Evolutionary conservation across 1,284 basidiomycete genomes (phyloP), one percentile per base, ranked within the genome.

Genomic region (Trametes versicolor): DNA sequence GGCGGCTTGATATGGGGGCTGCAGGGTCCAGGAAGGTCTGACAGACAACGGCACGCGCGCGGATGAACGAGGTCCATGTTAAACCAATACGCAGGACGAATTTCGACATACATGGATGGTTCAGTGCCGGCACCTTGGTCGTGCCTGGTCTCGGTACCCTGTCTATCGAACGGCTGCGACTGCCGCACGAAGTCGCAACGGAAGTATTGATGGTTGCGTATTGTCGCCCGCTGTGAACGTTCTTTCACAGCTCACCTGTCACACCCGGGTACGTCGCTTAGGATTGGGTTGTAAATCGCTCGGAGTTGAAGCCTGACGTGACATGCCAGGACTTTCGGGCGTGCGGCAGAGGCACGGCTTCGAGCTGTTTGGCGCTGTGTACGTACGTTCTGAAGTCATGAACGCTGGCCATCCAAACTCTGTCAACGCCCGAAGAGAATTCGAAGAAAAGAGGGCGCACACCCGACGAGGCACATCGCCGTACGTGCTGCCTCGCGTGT

Each of bases 141-240:
- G 63, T 68, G 60, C 63, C 67, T 65, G 51, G 58, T 39, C 59
- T 68, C 63, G 67, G 67, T 56, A 68, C 63, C 67, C 59, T 68
- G 55, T 60, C 55, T n/a, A 21, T 54, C 13, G 61, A 60, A 58
- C 61, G 48, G 29, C 27, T 58, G 60, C 63, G 66, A 62, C 60
- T 32, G 29, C 43, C 66, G 63, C 60, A 65, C 32, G 60, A 68
- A 64, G 56, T 51, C 41, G 48, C 27, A 36, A 43, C 43, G 57
- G 63, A 48, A 58, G 56, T 47, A 57, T 60, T 63, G 67, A 68
- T 58, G 52, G 67, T 63, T 55, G 55, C 63, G 25, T 41, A 49
- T 37, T 50, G 56, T 49, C 51, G 59, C 37, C 39, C 36, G 36
- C 47, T 32, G 27, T 57, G 50, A 36, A 29, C 43, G 37, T 29